phyloP scores from a whole-genome alignment of 345 rosid species.

The Eutrema heterophyllum region DNA sequence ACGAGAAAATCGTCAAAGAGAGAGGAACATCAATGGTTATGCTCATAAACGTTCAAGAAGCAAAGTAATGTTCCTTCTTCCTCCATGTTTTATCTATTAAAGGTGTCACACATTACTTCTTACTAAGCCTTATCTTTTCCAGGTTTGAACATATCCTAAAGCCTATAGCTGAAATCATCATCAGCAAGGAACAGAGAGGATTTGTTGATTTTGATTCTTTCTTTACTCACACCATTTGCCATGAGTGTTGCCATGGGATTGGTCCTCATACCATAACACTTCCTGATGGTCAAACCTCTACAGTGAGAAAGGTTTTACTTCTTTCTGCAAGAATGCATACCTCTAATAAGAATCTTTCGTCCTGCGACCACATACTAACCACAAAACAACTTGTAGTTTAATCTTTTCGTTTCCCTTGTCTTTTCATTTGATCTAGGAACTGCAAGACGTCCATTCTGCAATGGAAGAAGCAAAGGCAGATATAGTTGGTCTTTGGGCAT shows the following conservation, averaged over 20 bases:
- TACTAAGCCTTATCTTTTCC: slow-evolving; percentile 13
- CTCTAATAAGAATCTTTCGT: neutral
- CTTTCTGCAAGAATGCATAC: slow-evolving; percentile 1
- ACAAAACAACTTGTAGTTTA: neutral
- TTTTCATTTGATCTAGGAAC: slow-evolving; percentile 51
- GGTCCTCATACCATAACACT: slow-evolving; percentile 91
- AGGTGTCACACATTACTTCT: slow-evolving; percentile 5
- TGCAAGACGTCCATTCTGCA: slow-evolving; percentile 85
- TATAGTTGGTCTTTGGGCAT: slow-evolving; percentile 97
- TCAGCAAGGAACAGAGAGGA: slow-evolving; percentile 58
- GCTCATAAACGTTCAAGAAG: slow-evolving; percentile 85
- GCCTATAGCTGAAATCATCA: slow-evolving; percentile 73
- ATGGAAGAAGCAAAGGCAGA: slow-evolving; percentile 97
- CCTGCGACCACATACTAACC: neutral
- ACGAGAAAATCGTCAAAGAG: slow-evolving; percentile 82
- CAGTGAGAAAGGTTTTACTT: slow-evolving; percentile 73
- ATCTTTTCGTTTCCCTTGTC: neutral
- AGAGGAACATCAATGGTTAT: slow-evolving; percentile 97
- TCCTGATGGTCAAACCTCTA: slow-evolving; percentile 77
- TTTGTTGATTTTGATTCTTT: slow-evolving; percentile 95
- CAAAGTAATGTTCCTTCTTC: slow-evolving; percentile 51
- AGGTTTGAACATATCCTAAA: slow-evolving; percentile 84
- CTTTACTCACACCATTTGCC: slow-evolving; percentile 91
- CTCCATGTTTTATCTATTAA: neutral
- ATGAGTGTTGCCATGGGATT: slow-evolving; percentile 96